A percentile compares a stretch with the other conserved stretches of the same genome.
phyloP scores from a whole-genome alignment of 805 yeast species.

The Zygosaccharomyces bailii region DNA sequence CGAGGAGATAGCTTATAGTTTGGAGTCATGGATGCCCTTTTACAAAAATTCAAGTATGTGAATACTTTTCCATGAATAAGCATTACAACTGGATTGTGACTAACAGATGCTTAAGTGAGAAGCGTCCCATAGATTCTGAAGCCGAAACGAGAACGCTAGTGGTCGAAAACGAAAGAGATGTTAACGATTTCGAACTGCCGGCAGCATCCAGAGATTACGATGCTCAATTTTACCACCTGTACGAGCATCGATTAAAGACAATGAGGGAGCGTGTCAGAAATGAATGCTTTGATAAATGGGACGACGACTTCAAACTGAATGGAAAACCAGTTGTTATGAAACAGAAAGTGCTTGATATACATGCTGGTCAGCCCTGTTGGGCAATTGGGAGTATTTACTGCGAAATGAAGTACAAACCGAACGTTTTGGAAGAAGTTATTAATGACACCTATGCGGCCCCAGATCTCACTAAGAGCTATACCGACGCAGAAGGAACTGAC shows the following conservation, averaged over 20 bases:
- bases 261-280: conserved; percentile 47
- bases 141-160: conserved; percentile 16
- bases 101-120: conserved; percentile 9
- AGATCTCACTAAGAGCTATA: conserved; percentile 43
- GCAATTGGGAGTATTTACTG: conserved; percentile 82
- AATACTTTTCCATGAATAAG: not conserved
- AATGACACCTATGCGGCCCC: conserved; percentile 45
- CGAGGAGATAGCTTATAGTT: too few species aligned
- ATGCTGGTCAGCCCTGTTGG: conserved; percentile 57
- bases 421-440: conserved; percentile 77
- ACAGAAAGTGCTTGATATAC: conserved; percentile 43
- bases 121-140: conserved; percentile 16
- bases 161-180: conserved; percentile 15
- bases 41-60: conserved; percentile 19
- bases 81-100: not conserved
- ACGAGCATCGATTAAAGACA: conserved; percentile 48
- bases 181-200: conserved; percentile 27
- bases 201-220: conserved; percentile 43
- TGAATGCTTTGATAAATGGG: conserved; percentile 55
- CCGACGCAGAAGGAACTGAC: conserved; percentile 52
- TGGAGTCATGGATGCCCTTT: conserved; percentile 16
- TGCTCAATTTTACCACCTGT: conserved; percentile 57
- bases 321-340: conserved; percentile 39
- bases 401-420: conserved; percentile 81
- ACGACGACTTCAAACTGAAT: conserved; percentile 41